Percentiles rank a stretch among this genome's conserved stretches.
Evolutionary conservation across 2,329 filamentous ascomycete genomes (phyloP).

Genomic region (Spiromastix sp.): DNA sequence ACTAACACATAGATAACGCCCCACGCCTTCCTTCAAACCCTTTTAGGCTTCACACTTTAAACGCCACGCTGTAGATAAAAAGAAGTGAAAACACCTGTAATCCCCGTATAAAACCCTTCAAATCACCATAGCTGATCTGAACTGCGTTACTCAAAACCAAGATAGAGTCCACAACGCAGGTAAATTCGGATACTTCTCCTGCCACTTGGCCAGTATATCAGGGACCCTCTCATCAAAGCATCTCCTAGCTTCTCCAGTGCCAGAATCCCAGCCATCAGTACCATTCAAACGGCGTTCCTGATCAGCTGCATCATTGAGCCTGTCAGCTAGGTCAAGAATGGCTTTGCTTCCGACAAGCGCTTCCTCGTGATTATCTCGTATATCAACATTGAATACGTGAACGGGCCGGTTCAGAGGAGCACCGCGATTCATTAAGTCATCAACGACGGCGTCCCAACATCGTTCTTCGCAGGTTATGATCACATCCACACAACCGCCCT

Average conservation of each 20-base stretch:
- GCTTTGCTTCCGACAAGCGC: slow-evolving; percentile 80
- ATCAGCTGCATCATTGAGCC: slow-evolving; percentile 66
- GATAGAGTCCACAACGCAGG: slow-evolving; percentile 90
- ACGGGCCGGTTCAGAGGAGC: slow-evolving; percentile 83
- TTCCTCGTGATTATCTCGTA: slow-evolving; percentile 97
- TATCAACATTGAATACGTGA: slow-evolving; percentile 97
- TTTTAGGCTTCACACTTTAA: no score
- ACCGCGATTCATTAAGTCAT: slow-evolving; percentile 80
- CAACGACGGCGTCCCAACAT: slow-evolving; percentile 95
- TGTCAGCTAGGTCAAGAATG: slow-evolving; percentile 82
- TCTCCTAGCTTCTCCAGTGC: slow-evolving; percentile 53
- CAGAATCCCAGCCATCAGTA: slow-evolving; percentile 57
- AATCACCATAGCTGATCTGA: slow-evolving; percentile 2
- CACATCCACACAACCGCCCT: slow-evolving; percentile 82
- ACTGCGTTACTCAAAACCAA: slow-evolving; percentile 58
- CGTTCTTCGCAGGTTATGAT: slow-evolving; percentile 97
- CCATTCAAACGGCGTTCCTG: slow-evolving; percentile 64
- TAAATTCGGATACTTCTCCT: slow-evolving; percentile 85
- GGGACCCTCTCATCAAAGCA: slow-evolving; percentile 91
- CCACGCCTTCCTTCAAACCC: no score
- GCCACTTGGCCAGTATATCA: slow-evolving; percentile 84
- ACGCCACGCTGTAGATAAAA: slow-evolving; percentile 5
- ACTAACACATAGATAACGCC: no score
- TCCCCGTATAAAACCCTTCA: slow-evolving; percentile 5
- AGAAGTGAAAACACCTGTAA: no score